Evolutionary conservation across 2,329 filamentous ascomycete species (phyloP).

Genomic region (Emergomyces pasteurianus): DNA sequence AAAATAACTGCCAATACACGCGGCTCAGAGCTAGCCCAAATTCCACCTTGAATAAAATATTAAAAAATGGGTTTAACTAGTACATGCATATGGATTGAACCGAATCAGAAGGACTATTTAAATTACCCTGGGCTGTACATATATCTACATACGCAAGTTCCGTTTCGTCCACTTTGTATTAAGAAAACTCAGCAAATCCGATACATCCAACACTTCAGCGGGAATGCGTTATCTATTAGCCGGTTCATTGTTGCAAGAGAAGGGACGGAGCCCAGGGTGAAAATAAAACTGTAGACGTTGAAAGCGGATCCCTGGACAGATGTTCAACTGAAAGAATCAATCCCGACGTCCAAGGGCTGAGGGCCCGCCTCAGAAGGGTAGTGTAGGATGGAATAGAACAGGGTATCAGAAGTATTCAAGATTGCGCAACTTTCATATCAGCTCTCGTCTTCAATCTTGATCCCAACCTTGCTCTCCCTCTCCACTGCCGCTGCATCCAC

Average conservation of each 20-base stretch:
- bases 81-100: not conserved
- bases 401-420: not conserved
- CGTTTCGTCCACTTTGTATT: not conserved
- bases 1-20: too few species aligned
- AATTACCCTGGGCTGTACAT: not conserved
- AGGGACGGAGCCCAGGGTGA: too few species aligned
- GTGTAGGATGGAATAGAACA: not conserved
- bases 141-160: not conserved
- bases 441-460: constrained; percentile 16
- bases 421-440: not conserved
- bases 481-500: constrained; percentile 5
- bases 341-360: too few species aligned
- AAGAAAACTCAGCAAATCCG: not conserved
- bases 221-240: not conserved
- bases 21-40: too few species aligned
- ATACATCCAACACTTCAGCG: not conserved
- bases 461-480: constrained; percentile 7
- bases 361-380: too few species aligned
- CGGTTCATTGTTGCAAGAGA: not conserved
- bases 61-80: not conserved
- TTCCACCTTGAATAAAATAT: too few species aligned
- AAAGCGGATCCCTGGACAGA: too few species aligned
- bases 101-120: not conserved
- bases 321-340: not conserved
- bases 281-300: too few species aligned